Conservation (phyloP, 805 yeast genomes). For the Zygosaccharomyces lentus region DNA sequence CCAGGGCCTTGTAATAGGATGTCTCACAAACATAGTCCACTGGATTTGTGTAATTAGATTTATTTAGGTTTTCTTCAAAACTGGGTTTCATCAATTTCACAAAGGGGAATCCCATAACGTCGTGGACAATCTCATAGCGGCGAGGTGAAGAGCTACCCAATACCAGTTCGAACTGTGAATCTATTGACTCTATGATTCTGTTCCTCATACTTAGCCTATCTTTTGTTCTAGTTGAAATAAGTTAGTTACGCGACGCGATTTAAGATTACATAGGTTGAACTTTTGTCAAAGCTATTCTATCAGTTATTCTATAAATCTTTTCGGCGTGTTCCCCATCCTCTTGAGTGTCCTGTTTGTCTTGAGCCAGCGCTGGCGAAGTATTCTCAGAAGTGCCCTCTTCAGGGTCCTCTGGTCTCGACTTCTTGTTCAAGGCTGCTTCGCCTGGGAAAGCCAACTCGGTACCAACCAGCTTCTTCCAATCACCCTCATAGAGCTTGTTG, state of each 20-base stretch:
- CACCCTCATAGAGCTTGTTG: constrained; percentile 60
- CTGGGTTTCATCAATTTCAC: constrained; percentile 53
- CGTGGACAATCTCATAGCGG: constrained; percentile 62
- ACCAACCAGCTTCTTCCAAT: constrained; percentile 76
- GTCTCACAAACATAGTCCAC: constrained; percentile 62
- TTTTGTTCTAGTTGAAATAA: neutral
- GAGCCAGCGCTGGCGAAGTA: constrained; percentile 6
- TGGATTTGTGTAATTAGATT: constrained; percentile 33
- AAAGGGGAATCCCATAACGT: constrained; percentile 47
- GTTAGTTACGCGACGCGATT: constrained; percentile 6
- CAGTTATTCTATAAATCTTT: constrained; percentile 30
- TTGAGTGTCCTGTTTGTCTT: constrained; percentile 2
- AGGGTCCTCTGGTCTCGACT: constrained; percentile 5
- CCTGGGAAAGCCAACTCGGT: constrained; percentile 51
- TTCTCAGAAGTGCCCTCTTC: constrained; percentile 18
- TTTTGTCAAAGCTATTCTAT: constrained; percentile 24
- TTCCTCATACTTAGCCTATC: neutral
- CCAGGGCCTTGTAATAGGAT: constrained; percentile 59
- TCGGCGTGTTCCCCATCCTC: constrained; percentile 18
- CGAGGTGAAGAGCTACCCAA: constrained; percentile 86
- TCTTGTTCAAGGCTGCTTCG: constrained; percentile 23
- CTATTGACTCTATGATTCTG: constrained; percentile 7
- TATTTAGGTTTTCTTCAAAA: constrained; percentile 73
- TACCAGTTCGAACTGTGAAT: constrained; percentile 38
- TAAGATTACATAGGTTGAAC: constrained; percentile 28